phyloP scores from a whole-genome alignment of 352 stramenopile genomes.

The Globisporangium takayamanum region DNA sequence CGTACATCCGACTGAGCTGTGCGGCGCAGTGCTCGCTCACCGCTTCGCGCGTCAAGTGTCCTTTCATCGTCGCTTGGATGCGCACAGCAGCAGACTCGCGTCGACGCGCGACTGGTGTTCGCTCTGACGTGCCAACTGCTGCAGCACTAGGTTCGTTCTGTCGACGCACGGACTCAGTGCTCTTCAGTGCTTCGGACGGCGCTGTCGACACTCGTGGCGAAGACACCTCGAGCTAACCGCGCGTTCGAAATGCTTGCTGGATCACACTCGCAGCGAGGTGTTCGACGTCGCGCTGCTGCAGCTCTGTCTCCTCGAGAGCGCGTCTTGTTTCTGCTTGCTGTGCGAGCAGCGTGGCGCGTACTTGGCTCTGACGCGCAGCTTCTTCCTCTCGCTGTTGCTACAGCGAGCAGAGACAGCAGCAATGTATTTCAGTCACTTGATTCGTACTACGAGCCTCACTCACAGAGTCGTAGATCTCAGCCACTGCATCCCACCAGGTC shows the following conservation, averaged over 20 bases:
- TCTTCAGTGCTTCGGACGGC: background rate
- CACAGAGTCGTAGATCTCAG: background rate
- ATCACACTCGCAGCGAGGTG: conserved; percentile 36
- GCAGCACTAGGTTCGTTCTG: background rate
- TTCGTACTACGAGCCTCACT: background rate
- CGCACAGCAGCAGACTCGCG: conserved; percentile 20
- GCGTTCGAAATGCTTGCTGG: conserved; percentile 27
- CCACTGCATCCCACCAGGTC: background rate
- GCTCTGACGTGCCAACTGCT: background rate
- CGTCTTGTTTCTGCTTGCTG: conserved; percentile 1
- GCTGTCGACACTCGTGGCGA: background rate
- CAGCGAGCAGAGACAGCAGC: background rate
- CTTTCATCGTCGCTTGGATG: conserved; percentile 35
- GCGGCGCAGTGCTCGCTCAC: conserved; percentile 23
- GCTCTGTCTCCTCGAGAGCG: conserved; percentile 12
- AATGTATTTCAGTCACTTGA: background rate
- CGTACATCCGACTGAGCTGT: conserved; percentile 50
- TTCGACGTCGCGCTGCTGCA: conserved; percentile 32
- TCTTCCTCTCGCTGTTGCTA: conserved; percentile 15
- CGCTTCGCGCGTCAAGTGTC: conserved; percentile 17
- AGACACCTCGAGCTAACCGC: background rate
- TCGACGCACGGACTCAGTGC: background rate
- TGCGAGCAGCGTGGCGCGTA: background rate
- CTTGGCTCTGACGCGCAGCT: conserved; percentile 20
- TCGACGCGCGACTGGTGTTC: background rate